A percentile compares a stretch with the other conserved stretches of the same genome.
phyloP scores from a whole-genome alignment of 2,329 filamentous ascomycete genomes.

The Trichoderma brevicompactum region DNA sequence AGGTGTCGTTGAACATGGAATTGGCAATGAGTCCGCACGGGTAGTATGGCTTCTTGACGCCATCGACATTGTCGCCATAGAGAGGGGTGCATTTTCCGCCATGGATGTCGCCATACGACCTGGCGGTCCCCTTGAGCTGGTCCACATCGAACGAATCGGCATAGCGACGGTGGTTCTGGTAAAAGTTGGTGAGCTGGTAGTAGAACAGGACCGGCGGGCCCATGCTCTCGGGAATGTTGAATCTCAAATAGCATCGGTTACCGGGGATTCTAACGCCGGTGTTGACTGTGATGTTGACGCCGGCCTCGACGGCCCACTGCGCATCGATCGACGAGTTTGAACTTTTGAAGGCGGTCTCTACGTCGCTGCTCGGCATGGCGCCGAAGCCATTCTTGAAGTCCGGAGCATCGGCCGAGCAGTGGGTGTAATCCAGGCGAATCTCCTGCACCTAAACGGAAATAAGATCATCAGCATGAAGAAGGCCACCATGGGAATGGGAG shows the following conservation, averaged over 20 bases:
- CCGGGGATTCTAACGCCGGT: slow-evolving; percentile 44
- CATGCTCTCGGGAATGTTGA: slow-evolving; percentile 79
- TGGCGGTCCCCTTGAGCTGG: slow-evolving; percentile 74
- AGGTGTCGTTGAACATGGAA: slow-evolving; percentile 95
- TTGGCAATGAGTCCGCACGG: slow-evolving; percentile 97
- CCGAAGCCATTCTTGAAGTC: slow-evolving; percentile 43
- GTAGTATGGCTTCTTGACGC: slow-evolving; percentile 74
- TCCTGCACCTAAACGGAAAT: slow-evolving; percentile 73
- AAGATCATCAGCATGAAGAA: slow-evolving; percentile 21
- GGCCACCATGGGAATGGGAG: neutral
- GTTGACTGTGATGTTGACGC: slow-evolving; percentile 48
- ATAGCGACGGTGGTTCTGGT: slow-evolving; percentile 97
- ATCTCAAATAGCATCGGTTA: slow-evolving; percentile 72
- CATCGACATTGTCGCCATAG: slow-evolving; percentile 48
- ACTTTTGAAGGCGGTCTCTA: slow-evolving; percentile 74
- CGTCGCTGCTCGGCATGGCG: slow-evolving; percentile 59
- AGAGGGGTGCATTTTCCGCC: slow-evolving; percentile 78
- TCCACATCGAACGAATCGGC: slow-evolving; percentile 84
- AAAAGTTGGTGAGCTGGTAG: slow-evolving; percentile 96
- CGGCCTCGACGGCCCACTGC: slow-evolving; percentile 49
- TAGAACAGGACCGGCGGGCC: slow-evolving; percentile 86
- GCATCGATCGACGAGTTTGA: slow-evolving; percentile 47
- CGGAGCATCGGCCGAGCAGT: slow-evolving; percentile 67
- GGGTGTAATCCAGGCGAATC: slow-evolving; percentile 86
- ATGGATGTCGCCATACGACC: slow-evolving; percentile 63